Evolutionary conservation across 805 yeast genomes (phyloP), one percentile per base, ranked within the genome.

Genomic region (Candida ponderosae): DNA sequence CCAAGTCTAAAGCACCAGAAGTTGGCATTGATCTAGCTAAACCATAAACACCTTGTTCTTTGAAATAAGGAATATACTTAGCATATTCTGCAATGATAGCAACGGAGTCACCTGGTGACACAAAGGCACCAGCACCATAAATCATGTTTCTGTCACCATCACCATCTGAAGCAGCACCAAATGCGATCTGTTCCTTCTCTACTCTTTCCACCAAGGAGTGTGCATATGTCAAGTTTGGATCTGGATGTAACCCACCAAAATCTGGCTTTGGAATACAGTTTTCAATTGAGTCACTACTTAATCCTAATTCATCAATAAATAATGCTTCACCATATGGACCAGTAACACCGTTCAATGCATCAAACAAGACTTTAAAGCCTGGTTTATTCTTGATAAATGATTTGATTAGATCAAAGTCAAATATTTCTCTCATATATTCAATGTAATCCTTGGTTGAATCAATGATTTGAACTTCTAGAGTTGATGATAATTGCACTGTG

Each of bases 81-180:
- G 96, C 93, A 54, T 90, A 84, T 65, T 93, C 97, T 15, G 97
- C 89, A 57, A 90, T 90, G 48, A 90, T 90, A 31, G 98, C 97
- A 26, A 90, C 97, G 5, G 95, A 84, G 61, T 90, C 98, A 57
- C 98, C 97, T 8, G 98, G 98, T 2, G 97, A 88, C 13, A 90
- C 97, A 61, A 90, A 90, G 3, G 97, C 75, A 33, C 82, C 82
- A 30, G 86, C 87, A 42, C 98, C 98, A 60, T 93, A 93, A 54
- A 90, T 90, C 98, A 90, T 90, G 61, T 90, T 90, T 66, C 98
- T 79, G 59, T 90, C 98, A 60, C 98, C 98, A 53, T 90, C 98
- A 61, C 98, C 98, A 57, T 87, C 98, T n/a, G 95, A 83, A 8
- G 97, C 97, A 29, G 97, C 97, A 45, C 98, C 98, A 58, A 90